A percentile compares a stretch with the other conserved stretches of the same genome.
Conservation (phyloP, 305 asterid species). For the Fraxinus platypoda region DNA sequence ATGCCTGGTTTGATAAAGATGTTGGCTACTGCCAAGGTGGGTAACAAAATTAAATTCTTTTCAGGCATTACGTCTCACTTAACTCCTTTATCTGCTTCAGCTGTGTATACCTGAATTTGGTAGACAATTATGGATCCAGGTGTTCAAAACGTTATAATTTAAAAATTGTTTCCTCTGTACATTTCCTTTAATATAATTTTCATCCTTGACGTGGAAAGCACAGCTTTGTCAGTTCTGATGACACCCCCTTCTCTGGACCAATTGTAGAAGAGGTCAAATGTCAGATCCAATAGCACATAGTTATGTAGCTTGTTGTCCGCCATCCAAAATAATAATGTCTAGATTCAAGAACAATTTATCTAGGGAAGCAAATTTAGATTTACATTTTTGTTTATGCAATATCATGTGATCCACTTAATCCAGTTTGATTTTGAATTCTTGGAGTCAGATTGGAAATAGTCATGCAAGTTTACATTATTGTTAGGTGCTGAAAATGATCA, state of each 20-base stretch:
- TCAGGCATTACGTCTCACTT: neutral
- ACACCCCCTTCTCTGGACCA: neutral
- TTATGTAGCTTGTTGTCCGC: neutral
- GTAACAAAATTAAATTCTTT: conserved; percentile 17
- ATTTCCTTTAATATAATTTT: neutral
- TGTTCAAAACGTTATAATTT: neutral
- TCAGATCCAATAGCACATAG: neutral
- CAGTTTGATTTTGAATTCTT: neutral
- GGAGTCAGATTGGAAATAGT: neutral
- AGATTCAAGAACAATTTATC: neutral
- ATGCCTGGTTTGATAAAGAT: conserved; percentile 86
- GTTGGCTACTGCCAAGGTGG: conserved; percentile 96
- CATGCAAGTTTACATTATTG: neutral
- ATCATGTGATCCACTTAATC: neutral
- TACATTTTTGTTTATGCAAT: neutral
- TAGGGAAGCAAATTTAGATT: neutral
- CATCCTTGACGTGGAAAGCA: neutral
- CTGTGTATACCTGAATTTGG: neutral
- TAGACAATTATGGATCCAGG: neutral
- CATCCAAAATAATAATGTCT: neutral
- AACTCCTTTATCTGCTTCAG: neutral
- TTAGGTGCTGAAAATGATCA: neutral
- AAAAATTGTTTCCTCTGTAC: neutral
- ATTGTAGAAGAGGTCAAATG: neutral
- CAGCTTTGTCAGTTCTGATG: neutral